These are phyloP conservation scores for Ilyonectria destructans DNA, from an alignment of 2,329 filamentous ascomycete species.

Conservation along the genomic window DNA sequence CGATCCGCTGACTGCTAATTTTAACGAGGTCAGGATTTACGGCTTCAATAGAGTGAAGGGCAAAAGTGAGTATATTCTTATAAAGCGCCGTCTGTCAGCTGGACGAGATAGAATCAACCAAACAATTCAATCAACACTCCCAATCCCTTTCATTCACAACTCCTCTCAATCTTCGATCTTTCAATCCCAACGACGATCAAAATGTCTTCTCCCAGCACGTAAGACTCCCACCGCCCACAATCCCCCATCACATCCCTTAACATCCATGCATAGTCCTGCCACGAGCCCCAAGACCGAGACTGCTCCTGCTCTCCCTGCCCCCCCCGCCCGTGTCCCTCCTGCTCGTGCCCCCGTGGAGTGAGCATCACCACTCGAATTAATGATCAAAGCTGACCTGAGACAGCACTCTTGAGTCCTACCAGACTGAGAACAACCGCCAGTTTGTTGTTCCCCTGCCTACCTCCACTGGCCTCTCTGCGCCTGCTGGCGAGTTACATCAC, in stretches of 20 bases:
- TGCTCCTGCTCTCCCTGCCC: slow-evolving; percentile 38
- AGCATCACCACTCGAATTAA: not conserved
- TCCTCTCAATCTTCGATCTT: slow-evolving; percentile 32
- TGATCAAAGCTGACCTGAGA: not conserved
- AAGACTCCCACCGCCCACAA: slow-evolving; percentile 31
- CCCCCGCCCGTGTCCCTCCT: slow-evolving; percentile 11
- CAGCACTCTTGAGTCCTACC: slow-evolving; percentile 29
- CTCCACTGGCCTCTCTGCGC: slow-evolving; percentile 55
- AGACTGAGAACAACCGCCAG: slow-evolving; percentile 47
- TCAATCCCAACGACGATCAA: slow-evolving; percentile 37
- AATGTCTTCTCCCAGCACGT: slow-evolving; percentile 49
- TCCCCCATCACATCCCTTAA: not conserved
- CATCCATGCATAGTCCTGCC: slow-evolving; percentile 5
- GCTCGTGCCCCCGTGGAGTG: not conserved
- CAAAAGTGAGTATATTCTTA: not conserved
- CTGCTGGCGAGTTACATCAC: slow-evolving; percentile 42
- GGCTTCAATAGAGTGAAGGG: not conserved
- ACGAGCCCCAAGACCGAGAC: slow-evolving; percentile 24
- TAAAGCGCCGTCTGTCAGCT: not conserved
- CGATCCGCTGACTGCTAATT: not conserved
- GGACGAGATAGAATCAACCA: not conserved
- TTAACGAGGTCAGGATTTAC: not conserved
- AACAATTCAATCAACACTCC: slow-evolving; percentile 32
- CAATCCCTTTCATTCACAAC: slow-evolving; percentile 39
- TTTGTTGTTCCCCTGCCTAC: slow-evolving; percentile 50